Percentiles rank a stretch among this genome's conserved stretches.
Conservation (phyloP, 1,284 basidiomycete genomes). For the Somion occarium region DNA sequence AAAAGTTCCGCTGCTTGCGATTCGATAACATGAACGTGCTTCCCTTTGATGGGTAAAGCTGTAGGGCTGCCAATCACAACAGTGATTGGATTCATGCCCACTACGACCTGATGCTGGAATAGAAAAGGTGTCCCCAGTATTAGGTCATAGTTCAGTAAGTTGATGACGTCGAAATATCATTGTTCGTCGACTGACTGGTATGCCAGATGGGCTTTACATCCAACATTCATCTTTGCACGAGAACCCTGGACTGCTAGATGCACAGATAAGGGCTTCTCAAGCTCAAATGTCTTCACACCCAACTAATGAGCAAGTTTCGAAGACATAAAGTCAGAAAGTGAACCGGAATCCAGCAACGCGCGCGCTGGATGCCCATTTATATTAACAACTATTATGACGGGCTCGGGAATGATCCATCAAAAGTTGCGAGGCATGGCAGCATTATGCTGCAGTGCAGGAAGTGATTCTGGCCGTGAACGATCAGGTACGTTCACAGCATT, state of each 20-base stretch:
- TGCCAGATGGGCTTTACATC: slow-evolving; percentile 8
- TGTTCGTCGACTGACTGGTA: slow-evolving; percentile 27
- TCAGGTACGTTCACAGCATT: not conserved
- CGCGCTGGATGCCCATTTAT: slow-evolving; percentile 28
- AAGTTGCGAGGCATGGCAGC: slow-evolving; percentile 3
- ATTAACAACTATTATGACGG: slow-evolving; percentile 25
- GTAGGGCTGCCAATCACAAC: slow-evolving; percentile 17
- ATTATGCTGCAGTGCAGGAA: slow-evolving; percentile 1
- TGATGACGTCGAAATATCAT: slow-evolving; percentile 27
- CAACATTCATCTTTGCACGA: slow-evolving; percentile 24
- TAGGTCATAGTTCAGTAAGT: slow-evolving; percentile 24
- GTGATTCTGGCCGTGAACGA: not conserved
- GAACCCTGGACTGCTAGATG: slow-evolving; percentile 31
- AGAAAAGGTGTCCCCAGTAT: slow-evolving; percentile 26
- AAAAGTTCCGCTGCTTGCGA: slow-evolving; percentile 15
- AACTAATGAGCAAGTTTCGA: slow-evolving; percentile 31
- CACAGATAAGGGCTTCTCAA: slow-evolving; percentile 24
- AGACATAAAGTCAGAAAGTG: slow-evolving; percentile 35
- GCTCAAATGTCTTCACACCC: slow-evolving; percentile 10
- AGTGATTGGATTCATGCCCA: slow-evolving; percentile 19
- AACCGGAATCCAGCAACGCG: slow-evolving; percentile 32
- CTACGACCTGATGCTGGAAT: slow-evolving; percentile 17
- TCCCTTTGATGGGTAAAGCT: slow-evolving; percentile 15
- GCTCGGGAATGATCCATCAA: slow-evolving; percentile 21
- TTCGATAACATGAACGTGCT: slow-evolving; percentile 9